phyloP scores from a whole-genome alignment of 2,329 filamentous ascomycete genomes.

The Penicillium oxalicum region DNA sequence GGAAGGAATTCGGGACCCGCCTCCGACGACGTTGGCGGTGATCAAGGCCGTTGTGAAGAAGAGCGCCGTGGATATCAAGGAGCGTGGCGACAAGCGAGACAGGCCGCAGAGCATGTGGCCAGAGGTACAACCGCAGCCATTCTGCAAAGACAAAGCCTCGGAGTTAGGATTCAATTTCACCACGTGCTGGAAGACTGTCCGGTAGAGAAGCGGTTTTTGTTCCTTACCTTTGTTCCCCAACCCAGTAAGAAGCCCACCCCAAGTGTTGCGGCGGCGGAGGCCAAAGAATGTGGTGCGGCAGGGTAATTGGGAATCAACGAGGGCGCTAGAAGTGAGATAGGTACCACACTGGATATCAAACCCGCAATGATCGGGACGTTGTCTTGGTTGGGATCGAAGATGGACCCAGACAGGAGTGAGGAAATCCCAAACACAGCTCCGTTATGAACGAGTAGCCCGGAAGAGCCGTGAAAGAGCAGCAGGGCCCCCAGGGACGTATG shows the following conservation, averaged over 20 bases:
- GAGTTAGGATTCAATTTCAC: background rate
- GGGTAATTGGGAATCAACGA: conserved; percentile 43
- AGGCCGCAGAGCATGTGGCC: conserved; percentile 53
- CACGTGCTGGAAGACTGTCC: too few species aligned
- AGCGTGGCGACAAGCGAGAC: conserved; percentile 46
- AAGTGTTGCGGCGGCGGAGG: conserved; percentile 34
- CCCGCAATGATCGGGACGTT: conserved; percentile 44
- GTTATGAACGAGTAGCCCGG: conserved; percentile 47
- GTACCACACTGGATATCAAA: conserved; percentile 41
- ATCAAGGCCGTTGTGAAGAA: conserved; percentile 43
- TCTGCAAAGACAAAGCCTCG: conserved; percentile 23
- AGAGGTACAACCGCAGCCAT: conserved; percentile 48
- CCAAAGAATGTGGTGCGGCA: conserved; percentile 28
- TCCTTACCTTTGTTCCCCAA: conserved; percentile 48
- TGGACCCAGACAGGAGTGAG: conserved; percentile 40
- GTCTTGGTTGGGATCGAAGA: conserved; percentile 38
- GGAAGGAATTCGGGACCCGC: conserved; percentile 34
- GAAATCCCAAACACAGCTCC: conserved; percentile 49
- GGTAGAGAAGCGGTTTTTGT: background rate
- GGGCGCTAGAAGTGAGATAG: conserved; percentile 40
- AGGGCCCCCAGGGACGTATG: conserved; percentile 48
- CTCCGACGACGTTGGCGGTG: conserved; percentile 34
- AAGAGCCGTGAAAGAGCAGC: conserved; percentile 47
- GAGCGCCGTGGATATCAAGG: conserved; percentile 41
- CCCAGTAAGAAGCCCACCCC: conserved; percentile 43